These are phyloP conservation scores for Chalciporus chontae DNA, from an alignment of 768 basidiomycete genomes.

Conservation along the genomic window DNA sequence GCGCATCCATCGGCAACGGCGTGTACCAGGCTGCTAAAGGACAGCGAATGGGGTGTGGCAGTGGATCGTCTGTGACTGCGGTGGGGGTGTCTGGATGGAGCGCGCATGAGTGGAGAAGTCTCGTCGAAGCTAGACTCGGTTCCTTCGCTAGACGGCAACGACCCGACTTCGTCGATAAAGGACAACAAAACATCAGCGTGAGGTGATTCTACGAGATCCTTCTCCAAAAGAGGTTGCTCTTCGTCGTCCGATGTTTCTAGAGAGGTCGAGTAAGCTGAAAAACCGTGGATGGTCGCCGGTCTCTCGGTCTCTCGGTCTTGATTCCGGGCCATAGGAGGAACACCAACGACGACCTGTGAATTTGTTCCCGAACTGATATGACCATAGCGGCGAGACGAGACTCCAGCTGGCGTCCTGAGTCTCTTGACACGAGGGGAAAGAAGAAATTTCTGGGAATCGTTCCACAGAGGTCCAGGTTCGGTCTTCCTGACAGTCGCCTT, in stretches of 20 bases:
- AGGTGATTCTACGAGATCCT: constrained; percentile 6
- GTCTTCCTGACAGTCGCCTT: constrained; percentile 21
- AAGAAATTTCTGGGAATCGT: neutral
- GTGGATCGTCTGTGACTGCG: constrained; percentile 11
- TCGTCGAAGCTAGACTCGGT: neutral
- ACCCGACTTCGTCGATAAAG: constrained; percentile 9
- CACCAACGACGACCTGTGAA: neutral
- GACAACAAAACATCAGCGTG: constrained; percentile 13
- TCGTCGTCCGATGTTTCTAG: constrained; percentile 6
- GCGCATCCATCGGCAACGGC: constrained; percentile 13
- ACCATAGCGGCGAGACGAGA: constrained; percentile 19
- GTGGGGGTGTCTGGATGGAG: neutral
- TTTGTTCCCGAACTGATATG: neutral
- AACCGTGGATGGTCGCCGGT: neutral
- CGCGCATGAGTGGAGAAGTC: neutral
- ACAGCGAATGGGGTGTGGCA: constrained; percentile 11
- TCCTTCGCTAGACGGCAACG: neutral
- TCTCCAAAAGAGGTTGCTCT: neutral
- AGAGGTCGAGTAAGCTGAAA: constrained; percentile 12
- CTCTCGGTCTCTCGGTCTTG: neutral
- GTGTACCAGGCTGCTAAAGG: constrained; percentile 12
- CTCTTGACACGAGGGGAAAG: constrained; percentile 22
- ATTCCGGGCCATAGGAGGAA: neutral
- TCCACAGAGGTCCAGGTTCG: neutral
- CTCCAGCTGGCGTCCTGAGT: constrained; percentile 8